Conservation (phyloP, 164 flowering plant species). For the Vitis rotundifolia region DNA sequence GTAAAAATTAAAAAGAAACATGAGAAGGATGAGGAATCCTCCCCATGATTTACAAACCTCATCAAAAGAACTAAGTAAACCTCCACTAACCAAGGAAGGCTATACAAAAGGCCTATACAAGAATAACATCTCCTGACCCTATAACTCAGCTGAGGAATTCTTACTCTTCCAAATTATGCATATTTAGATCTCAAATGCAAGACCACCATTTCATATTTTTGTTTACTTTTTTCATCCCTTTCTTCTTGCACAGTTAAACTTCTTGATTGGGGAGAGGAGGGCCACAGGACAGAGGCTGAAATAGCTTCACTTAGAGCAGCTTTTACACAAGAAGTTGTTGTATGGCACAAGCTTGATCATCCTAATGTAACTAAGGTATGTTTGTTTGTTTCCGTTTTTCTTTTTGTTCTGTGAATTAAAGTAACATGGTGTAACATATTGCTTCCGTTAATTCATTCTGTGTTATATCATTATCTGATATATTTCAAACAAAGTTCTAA, state of each 20-base stretch:
- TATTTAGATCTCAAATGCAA: neutral
- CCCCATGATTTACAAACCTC: too few species aligned
- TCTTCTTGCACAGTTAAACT: conserved; percentile 40
- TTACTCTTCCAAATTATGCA: neutral
- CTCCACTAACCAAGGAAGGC: too few species aligned
- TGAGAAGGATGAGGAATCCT: too few species aligned
- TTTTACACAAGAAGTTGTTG: conserved; percentile 62
- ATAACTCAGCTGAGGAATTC: neutral
- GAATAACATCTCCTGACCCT: too few species aligned
- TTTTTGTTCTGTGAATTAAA: neutral
- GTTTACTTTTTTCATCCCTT: neutral
- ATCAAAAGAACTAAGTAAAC: too few species aligned
- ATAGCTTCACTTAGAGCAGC: conserved; percentile 51
- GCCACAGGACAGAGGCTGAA: conserved; percentile 56
- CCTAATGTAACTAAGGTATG: conserved; percentile 64
- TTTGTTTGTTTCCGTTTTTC: neutral
- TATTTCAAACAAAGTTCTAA: neutral
- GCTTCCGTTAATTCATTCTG: neutral
- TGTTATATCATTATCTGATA: neutral
- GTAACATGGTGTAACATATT: neutral
- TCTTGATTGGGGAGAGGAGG: conserved; percentile 68
- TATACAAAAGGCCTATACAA: too few species aligned
- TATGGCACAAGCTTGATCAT: conserved; percentile 67
- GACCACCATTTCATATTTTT: conserved; percentile 1
- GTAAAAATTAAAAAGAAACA: too few species aligned